Conservation (phyloP, 768 basidiomycete genomes). For the Psilocybe tampanensis region DNA sequence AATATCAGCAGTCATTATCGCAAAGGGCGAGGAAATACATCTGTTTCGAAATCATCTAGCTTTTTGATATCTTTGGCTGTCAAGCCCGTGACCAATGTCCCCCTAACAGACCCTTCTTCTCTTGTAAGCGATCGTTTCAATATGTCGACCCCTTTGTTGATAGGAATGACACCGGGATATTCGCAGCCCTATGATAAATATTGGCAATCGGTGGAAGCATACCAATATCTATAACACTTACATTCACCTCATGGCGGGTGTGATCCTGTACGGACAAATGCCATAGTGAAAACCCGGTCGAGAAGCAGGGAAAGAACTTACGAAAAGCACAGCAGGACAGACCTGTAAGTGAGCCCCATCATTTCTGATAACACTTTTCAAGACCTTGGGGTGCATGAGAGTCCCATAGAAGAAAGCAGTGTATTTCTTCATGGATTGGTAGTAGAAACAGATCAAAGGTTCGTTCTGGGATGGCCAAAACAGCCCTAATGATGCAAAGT, state of each 20-base stretch:
- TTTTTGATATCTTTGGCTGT: constrained; percentile 60
- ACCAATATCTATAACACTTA: constrained; percentile 20
- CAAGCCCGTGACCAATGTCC: constrained; percentile 78
- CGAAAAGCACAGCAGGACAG: constrained; percentile 74
- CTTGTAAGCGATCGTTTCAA: constrained; percentile 50
- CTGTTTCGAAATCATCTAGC: constrained; percentile 84
- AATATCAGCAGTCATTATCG: not conserved
- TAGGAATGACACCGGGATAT: constrained; percentile 84
- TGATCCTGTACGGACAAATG: constrained; percentile 52
- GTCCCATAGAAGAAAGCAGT: constrained; percentile 89
- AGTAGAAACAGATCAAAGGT: no score
- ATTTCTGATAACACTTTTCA: constrained; percentile 75
- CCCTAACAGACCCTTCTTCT: constrained; percentile 75
- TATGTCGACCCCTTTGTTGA: constrained; percentile 46
- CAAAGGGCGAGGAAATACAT: constrained; percentile 44
- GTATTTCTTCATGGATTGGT: no score
- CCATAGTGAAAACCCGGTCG: not conserved
- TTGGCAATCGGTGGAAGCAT: not conserved
- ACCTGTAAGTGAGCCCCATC: constrained; percentile 64
- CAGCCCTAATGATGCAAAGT: no score
- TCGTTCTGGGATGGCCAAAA: no score
- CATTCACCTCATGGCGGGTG: constrained; percentile 81
- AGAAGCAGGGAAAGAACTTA: constrained; percentile 34
- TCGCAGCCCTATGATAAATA: constrained; percentile 52
- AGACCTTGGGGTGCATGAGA: constrained; percentile 83